Conservation (phyloP, 208 protist species). For the Naegleria gruberi region DNA sequence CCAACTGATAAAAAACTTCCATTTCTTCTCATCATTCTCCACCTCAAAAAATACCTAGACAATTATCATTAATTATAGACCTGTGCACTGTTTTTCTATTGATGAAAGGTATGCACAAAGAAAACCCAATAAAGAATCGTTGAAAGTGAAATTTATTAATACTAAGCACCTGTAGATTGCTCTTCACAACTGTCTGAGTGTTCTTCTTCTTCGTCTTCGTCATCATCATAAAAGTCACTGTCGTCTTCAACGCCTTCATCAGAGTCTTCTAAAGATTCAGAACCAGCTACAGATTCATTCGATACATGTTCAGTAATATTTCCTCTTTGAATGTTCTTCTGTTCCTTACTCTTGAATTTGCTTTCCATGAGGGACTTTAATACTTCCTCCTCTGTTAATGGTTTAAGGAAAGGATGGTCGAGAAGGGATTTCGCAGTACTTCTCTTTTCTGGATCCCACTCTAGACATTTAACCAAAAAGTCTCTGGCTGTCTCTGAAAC, state of each 20-base stretch:
- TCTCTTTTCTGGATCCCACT: slow-evolving; percentile 52
- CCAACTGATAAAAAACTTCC: no score
- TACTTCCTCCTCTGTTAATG: neutral
- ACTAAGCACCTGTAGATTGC: no score
- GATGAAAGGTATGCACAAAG: no score
- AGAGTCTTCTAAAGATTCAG: neutral
- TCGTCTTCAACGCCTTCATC: neutral
- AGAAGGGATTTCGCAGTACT: slow-evolving; percentile 51
- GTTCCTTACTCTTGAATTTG: neutral
- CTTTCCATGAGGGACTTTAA: neutral
- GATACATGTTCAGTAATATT: neutral
- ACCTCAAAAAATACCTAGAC: no score
- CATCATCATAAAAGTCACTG: neutral
- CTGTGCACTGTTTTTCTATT: no score
- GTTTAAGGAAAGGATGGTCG: slow-evolving; percentile 50
- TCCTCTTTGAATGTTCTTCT: neutral
- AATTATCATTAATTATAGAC: no score
- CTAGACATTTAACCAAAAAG: slow-evolving; percentile 58
- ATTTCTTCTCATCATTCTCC: no score
- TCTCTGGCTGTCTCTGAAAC: slow-evolving; percentile 53
- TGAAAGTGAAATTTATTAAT: no score
- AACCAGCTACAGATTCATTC: neutral
- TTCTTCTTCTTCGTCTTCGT: neutral
- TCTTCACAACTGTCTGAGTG: neutral
- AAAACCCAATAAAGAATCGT: no score